Base-by-base conservation (phyloP, 2,329 filamentous ascomycete species). In the Trichophyton schoenleinii region DNA sequence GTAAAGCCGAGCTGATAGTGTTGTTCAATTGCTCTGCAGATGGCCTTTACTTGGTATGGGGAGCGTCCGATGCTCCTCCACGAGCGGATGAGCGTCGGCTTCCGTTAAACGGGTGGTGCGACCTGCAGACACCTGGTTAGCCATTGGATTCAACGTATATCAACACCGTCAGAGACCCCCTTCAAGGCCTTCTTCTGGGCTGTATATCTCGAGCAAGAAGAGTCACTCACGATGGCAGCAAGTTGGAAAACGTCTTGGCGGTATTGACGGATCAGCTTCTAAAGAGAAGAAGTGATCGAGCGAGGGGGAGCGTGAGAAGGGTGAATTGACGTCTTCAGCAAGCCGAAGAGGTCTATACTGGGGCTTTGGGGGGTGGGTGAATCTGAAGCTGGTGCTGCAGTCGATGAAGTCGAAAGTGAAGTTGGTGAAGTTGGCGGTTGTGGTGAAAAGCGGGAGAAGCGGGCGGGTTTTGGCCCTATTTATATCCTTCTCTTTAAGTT, bases 161-260 rank as follows among this genome's bases (percentile, higher is more conserved):
- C 52, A n/a, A 28, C 31, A 49, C n/a, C 31, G 20, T 53, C 58
- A 59, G 46, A 31, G 28, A 31, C 5, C 28, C 28, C 28, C 6
- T 31, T 31, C 28, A 31, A 31, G 5, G 5, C 28, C 28, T 31
- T 7, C 28, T 31, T 6, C 28, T 5, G 6, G 62, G 61, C 53
- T 38, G 34, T 13, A 13, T 38, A 38, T 38, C 34, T 38, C 9
- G 34, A 38, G 34, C 34, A 38, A 9, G 61, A 65, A 60, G 46
- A 41, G 36, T 34, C 31, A 79, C 90, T 76, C 83, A 96, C 91
- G 91, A 96, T 84, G 94, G 94, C 70, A 96, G 87, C 71, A 95
- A 87, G 80, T 95, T 96, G 82, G 91, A 92, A 87, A 96, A 96
- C 91, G 90, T 96, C 80, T 89, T 96, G 89, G 83, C 87, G 86